Evolutionary conservation across 305 asterid species (phyloP).

Genomic region (Rubia peregrina): DNA sequence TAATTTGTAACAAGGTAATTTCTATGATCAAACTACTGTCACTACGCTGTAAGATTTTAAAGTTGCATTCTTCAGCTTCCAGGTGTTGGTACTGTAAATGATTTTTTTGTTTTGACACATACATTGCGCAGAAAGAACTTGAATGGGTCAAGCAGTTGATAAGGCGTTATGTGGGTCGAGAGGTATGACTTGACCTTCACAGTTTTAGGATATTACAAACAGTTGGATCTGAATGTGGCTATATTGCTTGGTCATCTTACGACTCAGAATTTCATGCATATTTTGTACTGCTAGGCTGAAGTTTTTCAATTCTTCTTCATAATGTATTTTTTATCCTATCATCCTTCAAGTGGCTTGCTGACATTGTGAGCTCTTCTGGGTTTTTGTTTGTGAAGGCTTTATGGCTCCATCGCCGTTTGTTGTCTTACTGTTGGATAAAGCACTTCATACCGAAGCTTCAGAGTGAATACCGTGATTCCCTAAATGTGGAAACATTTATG

Average conservation of each 20-base stretch:
- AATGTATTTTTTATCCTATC: not conserved
- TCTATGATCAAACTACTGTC: not conserved
- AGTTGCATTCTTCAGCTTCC: conserved; percentile 10
- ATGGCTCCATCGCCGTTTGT: too few relatives aligned
- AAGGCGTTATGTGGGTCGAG: conserved; percentile 75
- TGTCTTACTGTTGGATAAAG: conserved; percentile 54
- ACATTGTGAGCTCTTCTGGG: too few relatives aligned
- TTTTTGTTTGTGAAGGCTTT: too few relatives aligned
- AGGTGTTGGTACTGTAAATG: not conserved
- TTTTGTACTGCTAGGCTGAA: not conserved
- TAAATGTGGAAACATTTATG: conserved; percentile 25
- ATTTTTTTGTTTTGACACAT: conserved; percentile 25
- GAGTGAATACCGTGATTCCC: not conserved
- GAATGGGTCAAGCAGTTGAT: conserved; percentile 65
- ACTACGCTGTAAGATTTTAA: not conserved
- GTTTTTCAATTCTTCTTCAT: not conserved
- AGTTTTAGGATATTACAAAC: too few relatives aligned
- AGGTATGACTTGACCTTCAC: conserved; percentile 38
- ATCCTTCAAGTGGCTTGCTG: not conserved
- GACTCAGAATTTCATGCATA: too few relatives aligned
- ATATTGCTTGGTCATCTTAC: too few relatives aligned
- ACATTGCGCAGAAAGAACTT: conserved; percentile 61
- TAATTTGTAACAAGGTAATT: not conserved
- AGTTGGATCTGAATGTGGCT: too few relatives aligned
- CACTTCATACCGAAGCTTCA: conserved; percentile 22